Percentiles rank a stretch among this genome's conserved stretches.
Evolutionary conservation across 176 grass and related monocot genomes (phyloP).

Genomic region (Puccinellia tenuiflora): DNA sequence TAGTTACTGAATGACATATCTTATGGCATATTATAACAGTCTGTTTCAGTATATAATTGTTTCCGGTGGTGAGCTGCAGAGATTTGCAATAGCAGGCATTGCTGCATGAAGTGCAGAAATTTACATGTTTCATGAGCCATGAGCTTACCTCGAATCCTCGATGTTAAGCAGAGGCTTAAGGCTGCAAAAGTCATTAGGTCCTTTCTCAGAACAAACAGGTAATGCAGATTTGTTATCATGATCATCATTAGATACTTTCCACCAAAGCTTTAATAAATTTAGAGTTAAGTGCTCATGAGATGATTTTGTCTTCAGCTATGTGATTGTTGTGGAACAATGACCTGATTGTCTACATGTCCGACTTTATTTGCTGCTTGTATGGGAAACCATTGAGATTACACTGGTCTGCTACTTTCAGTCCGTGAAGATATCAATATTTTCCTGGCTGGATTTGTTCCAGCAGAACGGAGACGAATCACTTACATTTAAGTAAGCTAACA

Average conservation of each 20-base stretch:
- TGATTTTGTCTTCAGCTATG: constrained; percentile 55
- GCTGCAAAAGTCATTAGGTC: constrained; percentile 65
- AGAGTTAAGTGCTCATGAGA: not conserved
- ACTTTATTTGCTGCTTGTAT: constrained; percentile 86
- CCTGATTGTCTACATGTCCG: constrained; percentile 71
- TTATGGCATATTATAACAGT: not conserved
- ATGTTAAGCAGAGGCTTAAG: constrained; percentile 92
- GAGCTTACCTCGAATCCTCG: constrained; percentile 89
- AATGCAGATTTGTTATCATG: constrained; percentile 13
- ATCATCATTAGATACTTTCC: not conserved
- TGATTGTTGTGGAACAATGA: constrained; percentile 85
- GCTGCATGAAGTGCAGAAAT: constrained; percentile 20
- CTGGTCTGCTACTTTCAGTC: constrained; percentile 67
- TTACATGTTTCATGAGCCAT: constrained; percentile 90
- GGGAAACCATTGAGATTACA: constrained; percentile 81
- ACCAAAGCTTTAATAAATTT: not conserved
- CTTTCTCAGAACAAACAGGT: constrained; percentile 69
- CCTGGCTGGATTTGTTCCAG: constrained; percentile 75
- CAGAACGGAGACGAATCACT: constrained; percentile 68
- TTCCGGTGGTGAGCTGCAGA: constrained; percentile 82
- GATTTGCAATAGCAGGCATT: constrained; percentile 37
- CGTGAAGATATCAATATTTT: constrained; percentile 82
- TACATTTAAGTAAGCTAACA: constrained; percentile 60
- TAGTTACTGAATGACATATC: not conserved
- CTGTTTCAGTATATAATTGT: not conserved